Base-by-base conservation (phyloP, 345 rosid genomes). In the Aegle marmelos region DNA sequence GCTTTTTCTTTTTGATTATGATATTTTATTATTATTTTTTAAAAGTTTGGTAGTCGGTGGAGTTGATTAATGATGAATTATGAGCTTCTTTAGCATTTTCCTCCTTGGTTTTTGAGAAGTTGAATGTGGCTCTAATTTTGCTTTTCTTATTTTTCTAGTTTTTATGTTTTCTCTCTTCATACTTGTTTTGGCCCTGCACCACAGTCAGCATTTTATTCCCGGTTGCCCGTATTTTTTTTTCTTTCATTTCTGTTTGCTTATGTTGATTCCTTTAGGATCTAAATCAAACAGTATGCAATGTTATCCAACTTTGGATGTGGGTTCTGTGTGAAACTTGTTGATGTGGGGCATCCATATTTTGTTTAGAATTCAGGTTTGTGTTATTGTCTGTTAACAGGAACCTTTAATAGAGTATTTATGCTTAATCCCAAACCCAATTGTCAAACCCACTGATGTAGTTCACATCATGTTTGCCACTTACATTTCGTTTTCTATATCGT, bases 31-130 rank as follows among this genome's bases (percentile, higher is more conserved):
- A 27, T 63, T 58, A 34, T 34, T 66, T 34, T 76, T 59, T 70
- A 68, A 78, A 74, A 64, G 67, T 83, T 79, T 72, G 76, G 68
- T 70, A 63, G 69, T 79, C 75, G 31, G 78, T 85, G 80, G 78
- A 59, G 70, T 80, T 70, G 83, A 69, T 77, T 74, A 57, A 59
- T 63, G 60, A 74, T 24, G 70, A 69, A 75, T 57, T 62, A n/a
- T 57, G 65, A 39, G 45, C 79, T 70, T 80, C 79, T 59, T 21
- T 64, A 67, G 78, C 75, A 67, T 68, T 67, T 76, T 71, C 66
- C 68, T 39, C 66, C 24, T 70, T 66, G 61, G 54, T 48, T 79
- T 53, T 59, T 24, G 25, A 54, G 28, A 34, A 58, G 9, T 79
- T 57, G 48, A 48, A 68, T 82, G 80, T 59, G 70, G 41, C 72